Base-by-base conservation (phyloP, 805 yeast species). In the Starmerella stigmatis region DNA sequence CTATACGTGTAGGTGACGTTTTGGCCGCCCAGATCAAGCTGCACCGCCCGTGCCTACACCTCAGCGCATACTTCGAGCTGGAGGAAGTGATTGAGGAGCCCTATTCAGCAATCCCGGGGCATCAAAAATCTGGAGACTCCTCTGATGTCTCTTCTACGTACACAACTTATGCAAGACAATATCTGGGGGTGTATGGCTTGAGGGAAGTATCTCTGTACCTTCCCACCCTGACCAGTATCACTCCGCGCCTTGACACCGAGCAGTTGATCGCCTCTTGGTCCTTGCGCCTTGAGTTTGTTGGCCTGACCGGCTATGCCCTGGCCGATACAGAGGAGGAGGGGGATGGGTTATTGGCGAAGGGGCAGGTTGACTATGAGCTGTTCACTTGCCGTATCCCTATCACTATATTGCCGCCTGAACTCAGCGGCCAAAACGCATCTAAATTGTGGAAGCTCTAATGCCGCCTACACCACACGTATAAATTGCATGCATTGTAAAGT, bases 1-100 rank as follows among this genome's bases (percentile, higher is more conserved):
- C 59, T 4, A 58, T 57, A 23, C 49, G 71, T 16, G 60, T 68
- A 4, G 72, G 76, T 2, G 78, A 73, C 34, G 65, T 67, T 15
- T 62, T 77, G 8, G 64, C 66, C 17, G 49, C 73, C 7, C 57
- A 54, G 16, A 55, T 69, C 33, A 68, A 61, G 49, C 65, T 70
- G 17, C 49, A 59, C 6, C 51, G 60, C 11, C 59, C 65, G 5
- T 65, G 69, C 43, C 55, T 62, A 35, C 71, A 66, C 46, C 60
- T 73, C 3, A 68, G 65, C 1, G 69, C 64, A 3, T 58, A 55
- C 20, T 50, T 67, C 13, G 71, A 68, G 46, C 64, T 67, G 5
- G 56, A 58, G 3, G 71, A 67, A 43, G 43, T 39, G 6, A 54
- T 67, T 16, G 57, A 51, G 28, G 51, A 51, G 15, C 47, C 52